Evolutionary conservation across 75 land plant species (phyloP), one percentile per base, ranked within the genome.

Genomic region (Azolla pinnata): DNA sequence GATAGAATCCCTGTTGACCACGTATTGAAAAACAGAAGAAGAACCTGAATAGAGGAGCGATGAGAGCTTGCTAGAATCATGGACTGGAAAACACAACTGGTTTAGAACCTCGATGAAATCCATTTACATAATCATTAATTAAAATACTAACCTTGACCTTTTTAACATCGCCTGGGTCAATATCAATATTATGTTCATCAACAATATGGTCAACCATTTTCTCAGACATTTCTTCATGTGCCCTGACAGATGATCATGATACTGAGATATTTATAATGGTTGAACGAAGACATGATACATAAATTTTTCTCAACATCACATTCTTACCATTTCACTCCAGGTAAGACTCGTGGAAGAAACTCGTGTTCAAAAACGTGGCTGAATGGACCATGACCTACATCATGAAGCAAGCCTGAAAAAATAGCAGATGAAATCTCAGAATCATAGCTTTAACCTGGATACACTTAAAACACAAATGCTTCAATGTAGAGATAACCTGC

Each of bases 371-470:
- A 88, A 46, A 73, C 49, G 62, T 93, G 98, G 62, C 98, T 93
- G 60, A 93, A 93, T 28, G 98, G 98, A n/a, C 98, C 98, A 83
- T 93, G 98, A 8, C 98, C 98, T 20, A 93, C 57, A 74, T 93
- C 98, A 77, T 93, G 98, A 48, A 93, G 69, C 24, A 93, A 72
- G 10, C 97, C 97, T 92, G 38, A 38, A 38, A 38, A 14, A 38
- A 8, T 8, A 8, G 42, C 42, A 38, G 7, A 23, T 25, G 18
- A 32, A 60, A 42, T 2, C 42, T 26, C 12, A 34, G 0, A 0
- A 5, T 28, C 30, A 14, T 42, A 62, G 48, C n/a, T n/a, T n/a
- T n/a, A n/a, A n/a, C n/a, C n/a, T n/a, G n/a, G n/a, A n/a, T n/a
- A n/a, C n/a, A n/a, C n/a, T n/a, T n/a, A n/a, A n/a, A n/a, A n/a